Evolutionary conservation across 257 asterid species (phyloP).

Genomic region (Nicotiana attenuata): DNA sequence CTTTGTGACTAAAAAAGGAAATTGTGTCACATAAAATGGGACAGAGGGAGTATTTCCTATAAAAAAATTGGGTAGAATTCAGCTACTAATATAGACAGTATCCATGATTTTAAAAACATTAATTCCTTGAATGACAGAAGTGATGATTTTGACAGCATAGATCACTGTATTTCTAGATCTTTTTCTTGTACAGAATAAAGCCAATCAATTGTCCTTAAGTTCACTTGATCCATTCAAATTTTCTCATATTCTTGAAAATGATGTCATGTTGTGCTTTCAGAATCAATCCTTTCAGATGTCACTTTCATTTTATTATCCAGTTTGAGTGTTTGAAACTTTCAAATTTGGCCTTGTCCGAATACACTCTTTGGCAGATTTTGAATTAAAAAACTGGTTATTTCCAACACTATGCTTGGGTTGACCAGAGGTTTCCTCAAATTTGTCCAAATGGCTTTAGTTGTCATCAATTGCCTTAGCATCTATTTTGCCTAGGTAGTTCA

Average conservation of each 20-base stretch:
- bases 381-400: background rate
- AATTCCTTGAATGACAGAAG: background rate
- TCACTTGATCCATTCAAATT: background rate
- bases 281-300: background rate
- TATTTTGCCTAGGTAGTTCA: background rate
- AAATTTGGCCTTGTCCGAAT: background rate
- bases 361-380: background rate
- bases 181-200: background rate
- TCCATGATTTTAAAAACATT: background rate
- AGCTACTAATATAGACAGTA: background rate
- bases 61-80: background rate
- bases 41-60: no score
- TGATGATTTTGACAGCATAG: background rate
- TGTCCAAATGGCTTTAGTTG: background rate
- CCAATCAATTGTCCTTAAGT: background rate
- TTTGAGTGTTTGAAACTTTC: background rate
- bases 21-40: no score
- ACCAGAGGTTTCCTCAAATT: background rate
- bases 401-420: background rate
- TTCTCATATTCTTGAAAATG: background rate
- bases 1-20: no score
- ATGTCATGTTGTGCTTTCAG: background rate
- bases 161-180: background rate
- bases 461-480: background rate
- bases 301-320: background rate